Percentiles rank a stretch among this genome's conserved stretches.
Conservation (phyloP, 2,329 filamentous ascomycete species). For the Fusarium subglutinans region DNA sequence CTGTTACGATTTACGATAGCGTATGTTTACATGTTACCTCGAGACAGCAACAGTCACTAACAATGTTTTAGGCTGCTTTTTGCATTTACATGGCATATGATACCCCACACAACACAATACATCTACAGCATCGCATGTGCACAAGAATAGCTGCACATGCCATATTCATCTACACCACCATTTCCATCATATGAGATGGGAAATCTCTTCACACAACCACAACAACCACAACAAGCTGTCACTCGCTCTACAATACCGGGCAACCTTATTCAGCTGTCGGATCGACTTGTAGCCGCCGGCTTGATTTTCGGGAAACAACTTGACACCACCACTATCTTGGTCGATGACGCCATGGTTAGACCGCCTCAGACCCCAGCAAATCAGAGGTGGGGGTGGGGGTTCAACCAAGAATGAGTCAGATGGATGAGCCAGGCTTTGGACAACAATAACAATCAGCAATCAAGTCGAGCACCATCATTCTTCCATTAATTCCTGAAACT, state of each 20-base stretch:
- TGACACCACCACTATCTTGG: conserved; percentile 12
- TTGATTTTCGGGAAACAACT: conserved; percentile 19
- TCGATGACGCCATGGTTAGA: conserved; percentile 35
- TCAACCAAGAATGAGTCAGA: conserved; percentile 33
- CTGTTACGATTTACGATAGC: conserved; percentile 44
- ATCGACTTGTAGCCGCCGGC: conserved; percentile 25
- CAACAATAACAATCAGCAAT: conserved; percentile 28
- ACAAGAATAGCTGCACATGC: conserved; percentile 34
- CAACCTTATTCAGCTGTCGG: conserved; percentile 20
- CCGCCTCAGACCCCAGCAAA: conserved; percentile 20
- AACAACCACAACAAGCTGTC: conserved; percentile 10
- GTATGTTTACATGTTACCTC: conserved; percentile 15
- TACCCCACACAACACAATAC: conserved; percentile 28
- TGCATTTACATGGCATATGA: conserved; percentile 35
- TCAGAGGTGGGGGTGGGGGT: conserved; percentile 25
- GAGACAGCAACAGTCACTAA: conserved; percentile 23
- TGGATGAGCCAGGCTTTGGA: conserved; percentile 6
- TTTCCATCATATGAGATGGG: conserved; percentile 27
- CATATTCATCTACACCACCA: conserved; percentile 30
- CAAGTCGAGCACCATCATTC: conserved; percentile 16
- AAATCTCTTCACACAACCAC: conserved; percentile 2
- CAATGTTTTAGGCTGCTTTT: conserved; percentile 38
- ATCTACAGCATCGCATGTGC: conserved; percentile 33
- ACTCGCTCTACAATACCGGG: neutral
- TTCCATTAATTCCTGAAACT: neutral